A percentile compares a stretch with the other conserved stretches of the same genome.
phyloP scores from a whole-genome alignment of 108 stramenopile genomes.

The Conticribra weissflogii region DNA sequence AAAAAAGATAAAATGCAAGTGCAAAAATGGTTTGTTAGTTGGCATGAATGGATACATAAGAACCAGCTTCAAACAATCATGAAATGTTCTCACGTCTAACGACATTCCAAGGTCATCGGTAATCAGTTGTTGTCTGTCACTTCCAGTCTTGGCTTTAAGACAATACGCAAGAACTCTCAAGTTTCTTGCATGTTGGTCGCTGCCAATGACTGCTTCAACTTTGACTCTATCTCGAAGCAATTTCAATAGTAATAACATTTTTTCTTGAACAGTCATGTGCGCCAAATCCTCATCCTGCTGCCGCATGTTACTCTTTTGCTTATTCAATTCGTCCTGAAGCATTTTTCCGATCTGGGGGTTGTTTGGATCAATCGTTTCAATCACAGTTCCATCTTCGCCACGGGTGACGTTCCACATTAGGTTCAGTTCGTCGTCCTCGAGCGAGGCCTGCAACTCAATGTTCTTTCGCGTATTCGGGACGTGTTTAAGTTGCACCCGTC shows the following conservation, averaged over 20 bases:
- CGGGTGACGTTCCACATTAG: slow-evolving; percentile 73
- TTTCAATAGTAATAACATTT: slow-evolving; percentile 75
- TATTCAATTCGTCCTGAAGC: slow-evolving; percentile 60
- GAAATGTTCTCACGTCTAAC: slow-evolving; percentile 70
- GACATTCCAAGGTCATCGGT: slow-evolving; percentile 71
- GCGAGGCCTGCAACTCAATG: slow-evolving; percentile 5
- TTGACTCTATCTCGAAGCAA: slow-evolving; percentile 79
- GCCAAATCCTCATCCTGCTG: slow-evolving; percentile 16
- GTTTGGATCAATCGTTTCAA: slow-evolving; percentile 84
- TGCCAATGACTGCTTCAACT: slow-evolving; percentile 83
- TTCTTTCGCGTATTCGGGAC: slow-evolving; percentile 1
- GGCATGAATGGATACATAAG: not conserved
- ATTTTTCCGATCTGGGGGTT: slow-evolving; percentile 57
- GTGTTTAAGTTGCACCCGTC: slow-evolving; percentile 59
- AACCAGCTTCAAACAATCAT: not conserved
- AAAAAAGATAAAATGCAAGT: slow-evolving; percentile 3
- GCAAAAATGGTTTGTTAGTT: not conserved
- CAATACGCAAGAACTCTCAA: slow-evolving; percentile 82
- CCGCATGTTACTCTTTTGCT: slow-evolving; percentile 2
- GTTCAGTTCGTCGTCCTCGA: slow-evolving; percentile 45
- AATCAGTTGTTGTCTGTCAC: slow-evolving; percentile 66
- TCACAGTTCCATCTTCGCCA: slow-evolving; percentile 60
- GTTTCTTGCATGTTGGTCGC: slow-evolving; percentile 72
- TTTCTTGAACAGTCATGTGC: slow-evolving; percentile 63
- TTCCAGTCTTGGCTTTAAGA: slow-evolving; percentile 56